A percentile compares a stretch with the other conserved stretches of the same genome.
Evolutionary conservation across 2,329 filamentous ascomycete genomes (phyloP).

Genomic region (Sporothrix dimorphospora): DNA sequence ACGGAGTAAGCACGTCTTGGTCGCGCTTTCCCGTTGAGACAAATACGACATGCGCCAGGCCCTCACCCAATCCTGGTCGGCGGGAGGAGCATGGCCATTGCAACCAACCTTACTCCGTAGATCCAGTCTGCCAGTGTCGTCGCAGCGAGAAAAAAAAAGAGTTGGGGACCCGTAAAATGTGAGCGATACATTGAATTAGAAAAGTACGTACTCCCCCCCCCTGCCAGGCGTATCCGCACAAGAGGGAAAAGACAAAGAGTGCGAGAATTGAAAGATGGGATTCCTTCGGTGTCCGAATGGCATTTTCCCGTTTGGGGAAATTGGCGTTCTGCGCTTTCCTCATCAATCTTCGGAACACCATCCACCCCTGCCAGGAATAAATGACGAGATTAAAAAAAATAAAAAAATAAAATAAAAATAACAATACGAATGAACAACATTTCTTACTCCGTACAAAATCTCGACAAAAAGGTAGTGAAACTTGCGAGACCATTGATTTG

Average conservation of each 20-base stretch:
- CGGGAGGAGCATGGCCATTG: neutral
- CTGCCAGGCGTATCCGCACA: neutral
- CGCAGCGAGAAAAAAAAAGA: slow-evolving; percentile 4
- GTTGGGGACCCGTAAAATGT: slow-evolving; percentile 15
- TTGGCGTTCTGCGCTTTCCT: slow-evolving; percentile 23
- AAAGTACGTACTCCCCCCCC: neutral
- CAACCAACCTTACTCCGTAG: neutral
- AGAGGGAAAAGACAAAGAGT: neutral
- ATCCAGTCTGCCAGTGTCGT: neutral
- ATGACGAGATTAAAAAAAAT: slow-evolving; percentile 10
- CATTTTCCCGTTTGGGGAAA: slow-evolving; percentile 32
- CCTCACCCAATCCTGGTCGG: slow-evolving; percentile 1
- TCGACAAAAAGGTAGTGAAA: neutral
- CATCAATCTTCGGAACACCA: neutral
- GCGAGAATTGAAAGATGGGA: slow-evolving; percentile 11
- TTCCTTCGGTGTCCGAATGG: slow-evolving; percentile 29
- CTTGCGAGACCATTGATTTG: neutral
- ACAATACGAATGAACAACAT: neutral
- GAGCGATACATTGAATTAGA: neutral
- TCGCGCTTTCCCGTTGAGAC: slow-evolving; percentile 11
- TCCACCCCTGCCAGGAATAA: slow-evolving; percentile 3
- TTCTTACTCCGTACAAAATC: too few relatives aligned
- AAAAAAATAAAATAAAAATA: neutral
- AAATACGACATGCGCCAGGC: neutral
- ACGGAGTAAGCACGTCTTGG: neutral